Evolutionary conservation across 208 protist species (phyloP), one percentile per base, ranked within the genome.

Genomic region (Leishmania braziliensis): DNA sequence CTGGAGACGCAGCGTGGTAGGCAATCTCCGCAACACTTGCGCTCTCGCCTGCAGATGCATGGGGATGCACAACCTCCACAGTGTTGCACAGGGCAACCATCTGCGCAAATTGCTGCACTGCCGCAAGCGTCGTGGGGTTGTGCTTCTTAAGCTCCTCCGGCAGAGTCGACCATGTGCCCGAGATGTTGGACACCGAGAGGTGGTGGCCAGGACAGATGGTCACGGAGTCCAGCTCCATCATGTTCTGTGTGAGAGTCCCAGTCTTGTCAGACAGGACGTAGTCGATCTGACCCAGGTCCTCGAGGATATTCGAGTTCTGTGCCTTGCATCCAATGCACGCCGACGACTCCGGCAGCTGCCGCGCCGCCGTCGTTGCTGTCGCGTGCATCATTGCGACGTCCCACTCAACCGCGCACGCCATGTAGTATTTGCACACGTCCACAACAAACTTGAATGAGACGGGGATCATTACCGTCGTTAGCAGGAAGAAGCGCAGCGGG

Each of bases 401-500:
- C 92, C 97, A 98, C 78, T 96, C 94, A 18, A 99, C 98, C 18
- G 81, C 82, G 79, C 89, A 84, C 3, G 97, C 83, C 89, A 99
- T 98, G 78, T 96, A 93, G 78, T 98, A 98, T 88, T 99, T 99
- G 66, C 88, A 96, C 71, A 99, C 93, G 86, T 99, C 97, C 18
- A 98, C 87, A 46, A 96, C 97, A 74, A 99, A 98, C 83, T 99
- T 99, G 75, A 99, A 97, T 33, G 97, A 99, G 20, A 99, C 95
- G 10, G 98, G 98, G 65, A 99, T 99, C 91, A 99, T 99, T 23
- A 98, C 93, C n/a, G 96, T 98, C n/a, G 95, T 98, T 3, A 99
- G 83, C 5, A 99, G 89, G 62, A 99, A 96, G 72, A 98, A 99
- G 51, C 97, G 93, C 29, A 99, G 81, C 14, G 95, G 90, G 81